Evolutionary conservation across 2,329 filamentous ascomycete genomes (phyloP), one percentile per base, ranked within the genome.

Genomic region (Verticillium alfalfae): DNA sequence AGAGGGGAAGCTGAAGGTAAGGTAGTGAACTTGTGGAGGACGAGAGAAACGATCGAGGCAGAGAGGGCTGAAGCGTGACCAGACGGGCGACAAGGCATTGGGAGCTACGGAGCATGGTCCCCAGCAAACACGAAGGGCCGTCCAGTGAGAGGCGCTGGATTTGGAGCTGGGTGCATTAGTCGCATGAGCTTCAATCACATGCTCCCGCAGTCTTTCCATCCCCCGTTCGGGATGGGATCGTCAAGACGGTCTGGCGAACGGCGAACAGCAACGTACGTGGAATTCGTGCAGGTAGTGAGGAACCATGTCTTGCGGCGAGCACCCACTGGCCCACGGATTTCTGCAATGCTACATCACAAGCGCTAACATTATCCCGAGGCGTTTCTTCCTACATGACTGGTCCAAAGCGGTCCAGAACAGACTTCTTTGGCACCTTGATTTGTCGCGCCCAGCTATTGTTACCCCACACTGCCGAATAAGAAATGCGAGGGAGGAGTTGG

Each of bases 401-500:
- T 49, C 26, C 34, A 59, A 31, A 62, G 54, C 38, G 60, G 59
- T 54, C 38, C 49, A 59, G 26, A 57, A 58, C 64, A 62, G 58
- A 57, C 64, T 61, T 61, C 62, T 59, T 59, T 59, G 60, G 15
- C 57, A 56, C 58, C 34, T 57, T 66, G 62, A 66, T 66, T 66
- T 58, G 64, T 62, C 45, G 61, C 57, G 45, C 18, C 18, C 18
- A n/a, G 39, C 18, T 52, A 18, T n/a, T 18, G 39, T 22, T 65
- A 66, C 64, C 65, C 65, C 64, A 66, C 64, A 62, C 54, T 58
- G 56, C 62, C 45, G 45, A 18, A 52, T 18, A 22, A 13, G 22
- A 52, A 12, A 18, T 18, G 45, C 22, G 45, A 22, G n/a, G 45
- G 45, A 26, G 18, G 18, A 10, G 18, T 10, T 52, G 45, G 45